Evolutionary conservation across 352 stramenopile species (phyloP).

Genomic region (Phytophthora pini): DNA sequence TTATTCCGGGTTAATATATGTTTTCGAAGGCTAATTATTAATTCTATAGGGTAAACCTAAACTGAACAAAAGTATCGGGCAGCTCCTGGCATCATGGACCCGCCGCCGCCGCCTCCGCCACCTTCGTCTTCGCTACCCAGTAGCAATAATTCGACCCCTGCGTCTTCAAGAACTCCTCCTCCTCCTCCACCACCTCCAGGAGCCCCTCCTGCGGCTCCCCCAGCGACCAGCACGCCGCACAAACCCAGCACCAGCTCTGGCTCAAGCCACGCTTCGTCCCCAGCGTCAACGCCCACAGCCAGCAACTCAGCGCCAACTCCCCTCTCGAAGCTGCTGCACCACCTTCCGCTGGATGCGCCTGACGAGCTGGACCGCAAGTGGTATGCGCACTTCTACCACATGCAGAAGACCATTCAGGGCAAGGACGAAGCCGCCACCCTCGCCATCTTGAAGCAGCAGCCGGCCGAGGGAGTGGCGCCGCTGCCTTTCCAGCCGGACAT

Average conservation of each 20-base stretch:
- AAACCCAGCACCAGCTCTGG: constrained; percentile 7
- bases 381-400: constrained; percentile 87
- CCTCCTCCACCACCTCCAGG: constrained; percentile 45
- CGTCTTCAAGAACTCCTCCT: constrained; percentile 21
- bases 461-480: constrained; percentile 36
- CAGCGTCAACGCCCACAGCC: constrained; percentile 40
- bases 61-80: neutral
- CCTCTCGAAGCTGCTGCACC: constrained; percentile 76
- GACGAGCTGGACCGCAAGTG: constrained; percentile 89
- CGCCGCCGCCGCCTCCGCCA: constrained; percentile 28
- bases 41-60: too few relatives aligned
- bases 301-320: constrained; percentile 42
- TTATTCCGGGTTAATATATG: constrained; percentile 7
- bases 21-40: constrained; percentile 2
- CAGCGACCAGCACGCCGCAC: constrained; percentile 9
- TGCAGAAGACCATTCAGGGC: constrained; percentile 81
- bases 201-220: constrained; percentile 40
- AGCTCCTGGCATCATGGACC: constrained; percentile 21
- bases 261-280: constrained; percentile 14
- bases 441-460: constrained; percentile 67
- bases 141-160: neutral
- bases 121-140: constrained; percentile 9
- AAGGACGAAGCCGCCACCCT: constrained; percentile 69
- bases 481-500: constrained; percentile 83
- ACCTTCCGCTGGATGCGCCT: constrained; percentile 70